Evolutionary conservation across 164 flowering plant genomes (phyloP), one percentile per base, ranked within the genome.

Genomic region (Saururus chinensis): DNA sequence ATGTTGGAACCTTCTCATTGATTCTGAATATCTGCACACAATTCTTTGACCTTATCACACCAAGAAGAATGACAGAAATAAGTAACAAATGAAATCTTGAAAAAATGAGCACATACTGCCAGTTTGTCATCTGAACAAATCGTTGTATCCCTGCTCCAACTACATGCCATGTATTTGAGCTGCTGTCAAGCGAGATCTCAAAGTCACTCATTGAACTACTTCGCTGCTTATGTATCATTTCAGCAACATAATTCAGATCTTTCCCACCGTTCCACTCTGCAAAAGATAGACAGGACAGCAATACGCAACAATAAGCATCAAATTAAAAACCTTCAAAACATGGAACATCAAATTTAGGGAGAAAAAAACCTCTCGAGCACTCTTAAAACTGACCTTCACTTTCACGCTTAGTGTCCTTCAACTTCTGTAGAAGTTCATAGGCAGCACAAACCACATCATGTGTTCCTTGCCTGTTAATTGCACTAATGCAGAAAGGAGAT

Each of bases 101-200:
- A 17, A 55, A 30, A 56, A 55, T 56, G 53, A 60, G 55, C 20
- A 48, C 85, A 23, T 75, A 93, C 98, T 87, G 76, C 98, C 98
- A 93, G 68, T 90, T 89, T 66, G 98, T 93, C 97, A 93, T 93
- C 76, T 88, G 98, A 70, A 93, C 83, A 76, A 93, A 93, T 45
- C 97, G 95, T 57, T 84, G 82, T 70, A 93, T 68, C 45, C 99
- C 99, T 13, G 85, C 63, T 76, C 99, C 99, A 62, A 54, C 76
- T 40, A 93, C 89, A 76, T 80, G 79, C 97, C 97, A 93, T 35
- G 82, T 79, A 57, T 64, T 71, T 53, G 84, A 71, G 66, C 71
- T 51, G 48, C 71, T 69, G 53, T 93, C 95, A 62, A 77, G 82
- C 67, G 71, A 64, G 71, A 93, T 86, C 69, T 83, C 86, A 70